Percentiles rank a stretch among this genome's conserved stretches.
Evolutionary conservation across 257 asterid genomes (phyloP).

Genomic region (Solanum raphanifolium): DNA sequence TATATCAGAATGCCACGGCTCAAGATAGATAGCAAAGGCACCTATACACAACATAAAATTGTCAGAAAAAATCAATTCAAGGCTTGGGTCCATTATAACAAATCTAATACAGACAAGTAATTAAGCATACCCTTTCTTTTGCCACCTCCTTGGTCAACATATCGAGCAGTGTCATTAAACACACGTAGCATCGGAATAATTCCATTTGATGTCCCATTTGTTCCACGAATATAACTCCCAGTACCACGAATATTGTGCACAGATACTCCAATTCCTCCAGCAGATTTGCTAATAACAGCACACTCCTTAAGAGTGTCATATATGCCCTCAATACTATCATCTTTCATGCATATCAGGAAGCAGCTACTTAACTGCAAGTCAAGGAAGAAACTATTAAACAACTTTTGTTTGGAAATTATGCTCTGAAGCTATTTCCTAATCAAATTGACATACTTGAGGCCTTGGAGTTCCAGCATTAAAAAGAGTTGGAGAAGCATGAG

Average conservation of each 20-base stretch:
- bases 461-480: slow-evolving; percentile 97
- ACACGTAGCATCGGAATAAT: slow-evolving; percentile 95
- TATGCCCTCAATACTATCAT: slow-evolving; percentile 93
- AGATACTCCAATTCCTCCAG: slow-evolving; percentile 97
- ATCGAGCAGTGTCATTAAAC: slow-evolving; percentile 91
- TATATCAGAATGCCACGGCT: slow-evolving; percentile 97
- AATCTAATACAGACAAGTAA: neutral
- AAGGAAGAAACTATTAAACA: neutral
- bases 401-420: neutral
- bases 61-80: neutral
- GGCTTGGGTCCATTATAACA: neutral
- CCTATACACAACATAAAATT: slow-evolving; percentile 27
- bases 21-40: slow-evolving; percentile 97
- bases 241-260: slow-evolving; percentile 90
- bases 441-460: slow-evolving; percentile 59
- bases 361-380: slow-evolving; percentile 83
- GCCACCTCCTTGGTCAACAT: slow-evolving; percentile 99
- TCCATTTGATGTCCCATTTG: slow-evolving; percentile 95
- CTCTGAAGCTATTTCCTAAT: neutral
- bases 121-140: slow-evolving; percentile 70
- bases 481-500: slow-evolving; percentile 97
- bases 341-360: slow-evolving; percentile 93
- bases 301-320: slow-evolving; percentile 94
- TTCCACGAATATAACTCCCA: slow-evolving; percentile 96
- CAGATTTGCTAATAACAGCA: slow-evolving; percentile 97